phyloP scores from a whole-genome alignment of 2,329 filamentous ascomycete species.

The Clonostachys rhizophaga region DNA sequence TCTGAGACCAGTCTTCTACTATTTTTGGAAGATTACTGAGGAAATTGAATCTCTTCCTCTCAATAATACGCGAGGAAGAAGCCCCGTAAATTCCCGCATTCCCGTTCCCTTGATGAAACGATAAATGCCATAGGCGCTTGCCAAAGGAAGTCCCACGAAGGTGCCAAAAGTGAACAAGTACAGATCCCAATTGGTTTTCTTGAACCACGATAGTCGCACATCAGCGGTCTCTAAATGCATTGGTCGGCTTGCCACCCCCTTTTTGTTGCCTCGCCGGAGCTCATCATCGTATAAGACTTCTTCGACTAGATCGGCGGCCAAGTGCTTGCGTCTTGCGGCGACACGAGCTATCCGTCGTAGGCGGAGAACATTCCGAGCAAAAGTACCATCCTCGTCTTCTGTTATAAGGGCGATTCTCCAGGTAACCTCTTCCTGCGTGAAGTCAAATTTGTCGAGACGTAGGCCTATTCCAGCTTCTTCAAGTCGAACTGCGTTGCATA shows the following conservation, averaged over 20 bases:
- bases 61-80: no score
- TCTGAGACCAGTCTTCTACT: no score
- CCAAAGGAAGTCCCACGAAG: background rate
- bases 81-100: no score
- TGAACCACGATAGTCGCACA: conserved; percentile 30
- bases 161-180: conserved; percentile 10
- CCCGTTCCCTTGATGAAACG: no score
- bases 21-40: no score
- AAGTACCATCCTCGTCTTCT: conserved; percentile 17
- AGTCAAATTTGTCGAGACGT: conserved; percentile 26
- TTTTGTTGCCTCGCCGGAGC: conserved; percentile 7
- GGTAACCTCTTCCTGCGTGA: conserved; percentile 22
- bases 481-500: conserved; percentile 27
- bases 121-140: no score
- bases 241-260: conserved; percentile 13
- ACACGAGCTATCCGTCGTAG: conserved; percentile 30
- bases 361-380: conserved; percentile 23
- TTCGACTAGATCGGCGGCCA: conserved; percentile 32
- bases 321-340: conserved; percentile 26
- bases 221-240: conserved; percentile 39
- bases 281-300: conserved; percentile 31
- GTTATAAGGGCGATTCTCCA: conserved; percentile 17
- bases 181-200: conserved; percentile 32
- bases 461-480: conserved; percentile 23
- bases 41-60: no score